Evolutionary conservation across 306 rosid genomes (phyloP), one percentile per base, ranked within the genome.

Genomic region (Cucurbita maxima): DNA sequence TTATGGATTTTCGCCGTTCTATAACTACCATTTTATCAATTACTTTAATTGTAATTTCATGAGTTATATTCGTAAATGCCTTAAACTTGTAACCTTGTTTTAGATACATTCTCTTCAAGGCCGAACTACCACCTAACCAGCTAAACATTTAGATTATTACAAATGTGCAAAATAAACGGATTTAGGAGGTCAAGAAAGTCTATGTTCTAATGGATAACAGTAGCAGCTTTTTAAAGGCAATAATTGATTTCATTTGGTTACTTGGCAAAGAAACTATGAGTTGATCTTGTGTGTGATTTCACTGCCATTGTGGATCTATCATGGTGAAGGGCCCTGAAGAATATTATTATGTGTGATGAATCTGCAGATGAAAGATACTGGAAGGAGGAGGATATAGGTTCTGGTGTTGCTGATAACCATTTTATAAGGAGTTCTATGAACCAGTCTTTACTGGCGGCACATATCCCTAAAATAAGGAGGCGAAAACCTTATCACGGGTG

Each of bases 401-500:
- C 52, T 44, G 38, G 25, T 44, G 55, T 30, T 30, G 8, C 0
- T 30, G 19, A 67, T 44, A 58, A 69, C 5, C 57, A 10, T 69
- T 25, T 30, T 48, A 30, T 30, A 30, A 30, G 73, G 44, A 69
- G 58, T 34, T 7, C 22, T 48, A 2, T 15, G 9, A 69, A 47
- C 19, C 73, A 14, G 58, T 47, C 58, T 15, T 22, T 5, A 69
- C 20, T 5, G 5, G 73, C 43, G 5, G 73, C 43, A 11, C 6
- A 8, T 57, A 12, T 4, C 41, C 40, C 63, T 78, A 52, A 53
- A 79, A 62, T 25, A 43, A 58, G 13, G 13, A 72, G 54, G 81
- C 79, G 79, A n/a, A 79, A 71, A 75, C 84, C 82, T 58, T 84
- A 11, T 77, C 16, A 77, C 60, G 96, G 96, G 67, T 88, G 89